Percentiles rank a stretch among this genome's conserved stretches.
phyloP scores from a whole-genome alignment of 345 rosid genomes.

The Heritiera littoralis region DNA sequence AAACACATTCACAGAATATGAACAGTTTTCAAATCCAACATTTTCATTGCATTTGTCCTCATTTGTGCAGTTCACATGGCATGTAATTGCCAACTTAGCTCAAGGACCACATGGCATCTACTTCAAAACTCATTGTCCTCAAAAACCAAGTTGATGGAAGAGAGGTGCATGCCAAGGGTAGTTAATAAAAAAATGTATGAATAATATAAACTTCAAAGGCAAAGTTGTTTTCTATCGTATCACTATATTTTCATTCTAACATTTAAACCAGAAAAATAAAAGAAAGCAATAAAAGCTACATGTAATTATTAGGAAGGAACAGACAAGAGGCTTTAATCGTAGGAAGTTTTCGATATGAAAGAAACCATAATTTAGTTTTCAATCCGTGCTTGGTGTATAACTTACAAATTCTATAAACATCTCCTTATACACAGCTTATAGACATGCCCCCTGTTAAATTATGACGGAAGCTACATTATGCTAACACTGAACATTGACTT shows the following conservation, averaged over 20 bases:
- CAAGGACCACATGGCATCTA: neutral
- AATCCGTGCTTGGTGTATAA: neutral
- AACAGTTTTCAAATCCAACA: neutral
- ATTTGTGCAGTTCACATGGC: neutral
- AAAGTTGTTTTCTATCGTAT: too few species aligned
- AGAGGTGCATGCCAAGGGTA: neutral
- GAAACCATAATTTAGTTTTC: neutral
- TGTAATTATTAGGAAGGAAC: neutral
- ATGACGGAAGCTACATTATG: neutral
- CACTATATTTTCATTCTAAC: too few species aligned
- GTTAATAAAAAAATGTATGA: neutral
- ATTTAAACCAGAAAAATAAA: neutral
- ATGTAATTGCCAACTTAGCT: neutral
- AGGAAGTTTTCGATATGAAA: neutral
- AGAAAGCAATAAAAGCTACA: neutral
- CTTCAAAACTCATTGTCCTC: neutral
- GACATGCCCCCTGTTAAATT: slow-evolving; percentile 17
- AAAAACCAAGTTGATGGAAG: neutral
- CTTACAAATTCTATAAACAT: neutral
- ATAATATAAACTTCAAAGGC: neutral
- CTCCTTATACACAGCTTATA: slow-evolving; percentile 23
- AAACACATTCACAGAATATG: neutral
- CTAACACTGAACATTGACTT: neutral
- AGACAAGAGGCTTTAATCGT: neutral
- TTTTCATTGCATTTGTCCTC: neutral